Evolutionary conservation across 2,329 filamentous ascomycete genomes (phyloP).

Genomic region (Microsporum canis): DNA sequence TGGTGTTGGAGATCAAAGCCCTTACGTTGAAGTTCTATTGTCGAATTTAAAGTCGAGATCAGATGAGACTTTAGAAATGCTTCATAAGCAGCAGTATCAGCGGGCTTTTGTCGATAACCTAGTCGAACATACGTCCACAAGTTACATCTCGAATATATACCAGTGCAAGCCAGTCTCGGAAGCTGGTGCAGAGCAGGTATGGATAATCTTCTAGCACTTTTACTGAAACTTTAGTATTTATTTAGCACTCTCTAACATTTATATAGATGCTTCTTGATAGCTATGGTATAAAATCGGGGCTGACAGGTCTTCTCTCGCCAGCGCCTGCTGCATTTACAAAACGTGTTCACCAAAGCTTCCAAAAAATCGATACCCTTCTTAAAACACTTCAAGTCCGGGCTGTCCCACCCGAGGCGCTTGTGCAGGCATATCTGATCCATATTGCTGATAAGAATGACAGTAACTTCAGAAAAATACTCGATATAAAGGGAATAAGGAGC

Average conservation of each 20-base stretch:
- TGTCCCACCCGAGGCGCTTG: constrained; percentile 80
- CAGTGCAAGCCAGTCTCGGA: constrained; percentile 86
- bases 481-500: constrained; percentile 76
- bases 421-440: constrained; percentile 95
- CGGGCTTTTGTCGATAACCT: constrained; percentile 90
- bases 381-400: constrained; percentile 94
- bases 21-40: constrained; percentile 75
- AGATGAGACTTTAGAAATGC: constrained; percentile 60
- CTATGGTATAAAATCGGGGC: constrained; percentile 51
- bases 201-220: constrained; percentile 7
- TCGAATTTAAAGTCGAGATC: constrained; percentile 59
- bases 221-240: neutral
- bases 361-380: constrained; percentile 78
- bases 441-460: constrained; percentile 85
- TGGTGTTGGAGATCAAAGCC: constrained; percentile 82
- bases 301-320: constrained; percentile 45
- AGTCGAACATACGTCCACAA: constrained; percentile 72
- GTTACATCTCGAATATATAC: constrained; percentile 73
- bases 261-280: constrained; percentile 84
- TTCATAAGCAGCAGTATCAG: constrained; percentile 88
- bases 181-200: constrained; percentile 80
- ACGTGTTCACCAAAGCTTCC: constrained; percentile 72
- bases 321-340: constrained; percentile 61
- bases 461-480: constrained; percentile 93
- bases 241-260: neutral